Evolutionary conservation across 306 rosid genomes (phyloP), one percentile per base, ranked within the genome.

Genomic region (Fagus sylvatica): DNA sequence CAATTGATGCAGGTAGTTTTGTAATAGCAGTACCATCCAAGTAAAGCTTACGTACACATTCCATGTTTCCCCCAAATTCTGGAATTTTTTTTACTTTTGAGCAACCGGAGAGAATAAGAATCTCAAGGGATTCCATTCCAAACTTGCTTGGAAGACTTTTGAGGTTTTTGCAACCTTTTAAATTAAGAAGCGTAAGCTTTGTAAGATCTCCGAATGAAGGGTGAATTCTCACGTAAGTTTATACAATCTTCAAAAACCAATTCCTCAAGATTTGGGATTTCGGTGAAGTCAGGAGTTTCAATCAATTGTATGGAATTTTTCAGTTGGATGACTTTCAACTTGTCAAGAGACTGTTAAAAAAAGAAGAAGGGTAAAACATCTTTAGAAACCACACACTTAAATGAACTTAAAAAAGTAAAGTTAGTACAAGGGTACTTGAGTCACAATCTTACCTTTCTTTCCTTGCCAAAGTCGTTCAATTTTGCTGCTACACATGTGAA

Each of bases 271-370:
- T 17, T 73, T 12, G 60, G 32, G 0, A 84, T 79, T 66, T n/a
- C 41, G 0, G 82, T 53, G 30, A 82, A 67, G 61, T 85, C 62
- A 0, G 84, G 84, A 5, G 82, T 79, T 37, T 17, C 1, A 0
- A 1, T 19, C 1, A 85, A 37, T 0, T 81, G 37, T n/a, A 19
- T 53, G 73, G 74, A 67, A 17, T 56, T 51, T 5, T 40, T 5
- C 0, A 82, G 68, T 11, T 82, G 17, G 2, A 85, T 79, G 46
- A 11, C 19, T 53, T 69, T 81, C 5, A 83, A 69, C 61, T 30
- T 69, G 1, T 66, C 34, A 6, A 78, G 13, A 33, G 17, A 40
- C 80, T 78, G 55, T 15, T 7, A 4, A 4, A 0, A 54, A 8
- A 28, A 3, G 6, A 32, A 7, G 4, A 2, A 16, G 1, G 1